Base-by-base conservation (phyloP, 192 early-diverging fungal genomes). In the Coemansia sp. region DNA sequence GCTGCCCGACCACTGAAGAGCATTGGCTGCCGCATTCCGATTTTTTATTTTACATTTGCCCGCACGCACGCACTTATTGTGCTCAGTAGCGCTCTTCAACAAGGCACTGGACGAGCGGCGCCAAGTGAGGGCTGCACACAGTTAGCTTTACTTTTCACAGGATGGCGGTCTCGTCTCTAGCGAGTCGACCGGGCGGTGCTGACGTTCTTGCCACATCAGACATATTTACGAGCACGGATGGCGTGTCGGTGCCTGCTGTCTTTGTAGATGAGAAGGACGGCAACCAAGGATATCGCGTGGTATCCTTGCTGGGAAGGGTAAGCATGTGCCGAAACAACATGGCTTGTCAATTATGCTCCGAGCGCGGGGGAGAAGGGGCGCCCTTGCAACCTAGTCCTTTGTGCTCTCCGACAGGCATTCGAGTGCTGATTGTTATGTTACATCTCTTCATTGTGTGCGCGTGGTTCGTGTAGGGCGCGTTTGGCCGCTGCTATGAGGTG, bases 401-500 rank as follows among this genome's bases (percentile, higher is more conserved):
- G 41, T 43, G 38, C 12, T 40, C n/a, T 40, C 38, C 12, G 38
- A 40, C n/a, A 15, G 41, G 41, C 17, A 29, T 50, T 50, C 26
- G 14, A 29, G 15, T n/a, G 22, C 29, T 62, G n/a, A 56, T 46
- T 58, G 43, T 22, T 39, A 8, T 43, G 9, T 43, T 34, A 22
- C 40, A 18, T 56, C 24, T 41, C 44, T 35, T 32, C 32, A 44
- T 48, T 50, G n/a, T 36, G 7, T 32, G 29, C 7, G 29, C 29
- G 29, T 32, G 29, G 29, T 2, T 46, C 14, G 26, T 39, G 27
- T 76, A 95, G 93, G 94, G 94, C 26, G 94, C 93, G 18, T 95
- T 95, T 80, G 93, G 92, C 3, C 83, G 87, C 27, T 93, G 91
- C 65, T 95, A 88, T 57, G 75, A 87, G 50, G 91, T 92, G n/a